Evolutionary conservation across 2,329 filamentous ascomycete genomes (phyloP), one percentile per base, ranked within the genome.

Genomic region (Colletotrichum endophyticum): DNA sequence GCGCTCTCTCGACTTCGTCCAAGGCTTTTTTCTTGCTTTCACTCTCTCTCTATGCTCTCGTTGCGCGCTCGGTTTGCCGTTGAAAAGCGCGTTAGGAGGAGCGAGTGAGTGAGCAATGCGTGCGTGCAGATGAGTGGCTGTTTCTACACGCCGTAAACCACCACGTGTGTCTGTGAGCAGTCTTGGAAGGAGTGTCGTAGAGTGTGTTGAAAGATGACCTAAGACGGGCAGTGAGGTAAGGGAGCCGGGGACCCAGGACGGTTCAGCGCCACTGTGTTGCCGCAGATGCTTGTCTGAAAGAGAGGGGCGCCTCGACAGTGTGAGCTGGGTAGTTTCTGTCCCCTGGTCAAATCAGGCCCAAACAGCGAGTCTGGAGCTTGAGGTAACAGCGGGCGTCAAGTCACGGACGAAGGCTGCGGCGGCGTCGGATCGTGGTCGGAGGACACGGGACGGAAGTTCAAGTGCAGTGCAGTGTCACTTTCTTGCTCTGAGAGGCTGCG

Each of bases 271-370:
- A 75, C 68, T 53, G 13, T 66, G 68, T 72, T 61, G 62, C 61
- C 61, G 68, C 72, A 75, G 68, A 66, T 72, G 72, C 68, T 67
- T 72, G 53, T 75, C 61, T 64, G 72, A 27, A 66, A 66, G 68
- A 49, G 67, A 74, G 44, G 67, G 69, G 69, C 34, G 61, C 36
- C 39, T 64, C 44, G 30, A 66, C 39, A 34, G 36, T 39, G 36
- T 39, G 15, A 19, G 68, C 61, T 62, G 62, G 53, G 59, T 34
- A 66, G 36, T 72, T 30, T 53, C 44, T 53, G 19, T 49, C 53
- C 70, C 63, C 63, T 73, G 19, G 70, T 73, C 63, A 75, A 73
- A 56, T 44, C 36, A 56, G 63, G 63, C 39, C 30, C 39, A 68
- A 73, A 56, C 62, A 68, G 44, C 64, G 34, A 73, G 39, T 59